These are phyloP conservation scores for Ogataea chonburiensis DNA, from an alignment of 805 yeast genomes.

Conservation along the genomic window DNA sequence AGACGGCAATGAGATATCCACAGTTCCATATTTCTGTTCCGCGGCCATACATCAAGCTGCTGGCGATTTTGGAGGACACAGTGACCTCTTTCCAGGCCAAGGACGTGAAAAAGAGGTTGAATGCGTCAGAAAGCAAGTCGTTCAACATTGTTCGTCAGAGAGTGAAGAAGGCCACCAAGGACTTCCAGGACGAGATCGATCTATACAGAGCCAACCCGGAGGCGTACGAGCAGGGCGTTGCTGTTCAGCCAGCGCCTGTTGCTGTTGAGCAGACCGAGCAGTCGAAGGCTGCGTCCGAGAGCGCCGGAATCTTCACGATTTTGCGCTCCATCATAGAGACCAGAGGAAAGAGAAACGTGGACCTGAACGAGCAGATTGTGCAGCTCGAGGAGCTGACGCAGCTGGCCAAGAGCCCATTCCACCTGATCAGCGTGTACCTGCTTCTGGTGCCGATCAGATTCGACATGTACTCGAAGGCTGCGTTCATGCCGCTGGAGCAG, in stretches of 20 bases:
- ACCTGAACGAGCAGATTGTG: constrained; percentile 72
- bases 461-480: constrained; percentile 66
- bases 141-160: constrained; percentile 87
- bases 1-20: constrained; percentile 61
- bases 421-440: constrained; percentile 72
- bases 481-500: constrained; percentile 73
- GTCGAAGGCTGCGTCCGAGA: constrained; percentile 38
- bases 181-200: constrained; percentile 57
- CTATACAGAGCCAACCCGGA: constrained; percentile 70
- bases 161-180: constrained; percentile 75
- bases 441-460: constrained; percentile 85
- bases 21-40: constrained; percentile 82
- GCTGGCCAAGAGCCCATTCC: constrained; percentile 61
- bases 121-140: constrained; percentile 80
- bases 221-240: constrained; percentile 58
- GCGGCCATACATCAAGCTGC: constrained; percentile 59
- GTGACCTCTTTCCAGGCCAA: constrained; percentile 52
- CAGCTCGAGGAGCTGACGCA: constrained; percentile 61
- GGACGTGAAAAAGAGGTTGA: constrained; percentile 64
- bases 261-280: constrained; percentile 26
- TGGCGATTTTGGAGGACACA: constrained; percentile 71
- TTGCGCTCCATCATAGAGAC: constrained; percentile 76
- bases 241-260: constrained; percentile 10
- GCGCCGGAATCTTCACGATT: constrained; percentile 61
- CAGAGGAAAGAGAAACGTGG: constrained; percentile 94